Evolutionary conservation across 2,329 filamentous ascomycete species (phyloP), one percentile per base, ranked within the genome.

Genomic region (Neonectria neomacrospora): DNA sequence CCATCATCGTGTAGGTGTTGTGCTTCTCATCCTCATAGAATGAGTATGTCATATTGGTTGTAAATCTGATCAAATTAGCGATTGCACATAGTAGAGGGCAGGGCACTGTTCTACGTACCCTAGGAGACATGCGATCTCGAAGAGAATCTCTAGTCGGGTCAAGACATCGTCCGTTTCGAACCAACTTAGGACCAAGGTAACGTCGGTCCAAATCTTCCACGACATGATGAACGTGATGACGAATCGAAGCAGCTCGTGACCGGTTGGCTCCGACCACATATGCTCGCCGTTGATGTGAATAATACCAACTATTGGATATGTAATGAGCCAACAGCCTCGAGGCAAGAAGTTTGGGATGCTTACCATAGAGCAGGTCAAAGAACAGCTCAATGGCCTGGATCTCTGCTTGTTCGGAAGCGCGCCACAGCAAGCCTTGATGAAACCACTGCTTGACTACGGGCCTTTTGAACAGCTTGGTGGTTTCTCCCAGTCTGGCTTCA

Each of bases 361-460:
- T 65, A 79, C 77, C 80, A 64, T 89, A 89, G 39, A 89, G 80
- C 37, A 90, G 79, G 69, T 90, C 88, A 12, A 89, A 83, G 69
- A 90, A 90, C 1, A 91, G 82, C 73, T 90, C 88, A 70, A 89
- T 90, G 16, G 82, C 84, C 67, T 86, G 86, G 6, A 90, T 86
- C 74, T 89, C 83, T n/a, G 87, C 86, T 20, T 81, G 78, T 54
- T 85, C 83, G 8, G 81, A 82, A 2, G 86, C 84, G 53, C 88
- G 80, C 88, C 88, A 90, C 8, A 91, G 75, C 12, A 90, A 80
- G 0, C 87, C 88, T 62, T 86, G 86, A 72, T 90, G 87, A 69
- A 90, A 90, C 76, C 90, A 90, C 77, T 90, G 88, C 61, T 87
- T 81, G 3, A 90, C 80, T 7, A 86, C 82, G 0, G 88, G 88